Evolutionary conservation across 2,329 filamentous ascomycete species (phyloP).

Genomic region (Parastagonospora nodorum): DNA sequence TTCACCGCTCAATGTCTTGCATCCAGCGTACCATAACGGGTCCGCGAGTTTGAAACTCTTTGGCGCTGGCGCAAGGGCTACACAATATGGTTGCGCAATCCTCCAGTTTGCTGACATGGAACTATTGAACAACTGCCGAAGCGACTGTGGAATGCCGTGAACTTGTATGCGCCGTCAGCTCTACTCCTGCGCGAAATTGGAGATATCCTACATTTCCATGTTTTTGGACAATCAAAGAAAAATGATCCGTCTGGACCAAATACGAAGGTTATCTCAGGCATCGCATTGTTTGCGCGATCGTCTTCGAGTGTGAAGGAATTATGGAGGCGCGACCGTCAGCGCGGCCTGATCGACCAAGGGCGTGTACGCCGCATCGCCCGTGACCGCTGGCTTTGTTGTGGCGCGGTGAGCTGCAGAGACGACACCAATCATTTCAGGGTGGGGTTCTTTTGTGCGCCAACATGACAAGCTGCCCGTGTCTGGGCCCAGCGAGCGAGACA

Average conservation of each 20-base stretch:
- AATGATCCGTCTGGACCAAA: constrained; percentile 44
- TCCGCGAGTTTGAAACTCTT: constrained; percentile 31
- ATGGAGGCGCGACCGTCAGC: constrained; percentile 11
- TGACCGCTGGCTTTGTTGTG: constrained; percentile 1
- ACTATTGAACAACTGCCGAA: constrained; percentile 40
- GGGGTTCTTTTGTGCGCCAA: constrained; percentile 6
- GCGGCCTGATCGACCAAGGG: constrained; percentile 6
- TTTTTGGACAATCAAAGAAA: constrained; percentile 43
- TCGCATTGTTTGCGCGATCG: constrained; percentile 20
- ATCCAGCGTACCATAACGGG: constrained; percentile 42
- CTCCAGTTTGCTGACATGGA: constrained; percentile 40
- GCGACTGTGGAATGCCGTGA: constrained; percentile 39
- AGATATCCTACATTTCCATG: constrained; percentile 43
- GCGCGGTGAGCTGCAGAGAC: constrained; percentile 14
- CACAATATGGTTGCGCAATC: constrained; percentile 40
- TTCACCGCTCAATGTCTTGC: constrained; percentile 37
- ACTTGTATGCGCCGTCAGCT: constrained; percentile 29
- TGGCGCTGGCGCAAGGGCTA: constrained; percentile 37
- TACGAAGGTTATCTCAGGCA: constrained; percentile 42
- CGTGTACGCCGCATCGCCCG: not conserved
- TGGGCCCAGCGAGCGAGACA: not conserved
- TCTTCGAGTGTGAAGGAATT: constrained; percentile 1
- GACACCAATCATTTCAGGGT: constrained; percentile 13
- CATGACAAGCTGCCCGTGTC: constrained; percentile 3
- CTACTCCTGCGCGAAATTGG: not conserved